Conservation (phyloP, 2,329 filamentous ascomycete species). For the Paraconiothyrium brasiliense region DNA sequence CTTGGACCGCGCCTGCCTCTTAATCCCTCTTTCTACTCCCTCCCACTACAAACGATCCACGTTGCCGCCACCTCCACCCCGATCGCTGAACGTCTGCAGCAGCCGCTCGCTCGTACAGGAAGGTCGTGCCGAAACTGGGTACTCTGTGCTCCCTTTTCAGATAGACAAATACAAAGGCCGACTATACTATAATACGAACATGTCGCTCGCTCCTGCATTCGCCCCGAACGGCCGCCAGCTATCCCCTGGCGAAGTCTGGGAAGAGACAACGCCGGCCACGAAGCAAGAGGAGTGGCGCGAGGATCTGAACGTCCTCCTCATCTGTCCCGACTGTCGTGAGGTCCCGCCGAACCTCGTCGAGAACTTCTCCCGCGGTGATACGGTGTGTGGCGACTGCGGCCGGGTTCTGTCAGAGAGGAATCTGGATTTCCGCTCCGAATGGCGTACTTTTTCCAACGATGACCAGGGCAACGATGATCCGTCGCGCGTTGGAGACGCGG, state of each 20-base stretch:
- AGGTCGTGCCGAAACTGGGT: conserved; percentile 1
- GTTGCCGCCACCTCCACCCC: conserved; percentile 19
- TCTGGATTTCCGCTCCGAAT: conserved; percentile 96
- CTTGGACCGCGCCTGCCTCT: conserved; percentile 13
- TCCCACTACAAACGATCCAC: conserved; percentile 25
- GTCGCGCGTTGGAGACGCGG: conserved; percentile 94
- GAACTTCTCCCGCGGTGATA: conserved; percentile 90
- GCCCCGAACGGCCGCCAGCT: conserved; percentile 49
- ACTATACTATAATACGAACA: conserved; percentile 20
- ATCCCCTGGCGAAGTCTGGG: conserved; percentile 57
- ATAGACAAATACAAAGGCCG: neutral
- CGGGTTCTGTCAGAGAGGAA: conserved; percentile 89
- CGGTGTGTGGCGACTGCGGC: conserved; percentile 91
- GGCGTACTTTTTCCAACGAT: conserved; percentile 98
- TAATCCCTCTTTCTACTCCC: conserved; percentile 12
- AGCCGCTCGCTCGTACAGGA: conserved; percentile 23
- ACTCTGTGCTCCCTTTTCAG: neutral
- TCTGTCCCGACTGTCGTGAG: conserved; percentile 90
- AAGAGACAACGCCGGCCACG: conserved; percentile 44
- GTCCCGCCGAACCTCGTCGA: conserved; percentile 91
- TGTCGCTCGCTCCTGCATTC: conserved; percentile 33
- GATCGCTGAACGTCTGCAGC: conserved; percentile 6
- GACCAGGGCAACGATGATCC: conserved; percentile 97
- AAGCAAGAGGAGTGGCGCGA: conserved; percentile 69
- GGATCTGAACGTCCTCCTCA: conserved; percentile 85